Percentiles rank a stretch among this genome's conserved stretches.
Evolutionary conservation across 352 stramenopile species (phyloP).

Genomic region (Blastocystis sp.): DNA sequence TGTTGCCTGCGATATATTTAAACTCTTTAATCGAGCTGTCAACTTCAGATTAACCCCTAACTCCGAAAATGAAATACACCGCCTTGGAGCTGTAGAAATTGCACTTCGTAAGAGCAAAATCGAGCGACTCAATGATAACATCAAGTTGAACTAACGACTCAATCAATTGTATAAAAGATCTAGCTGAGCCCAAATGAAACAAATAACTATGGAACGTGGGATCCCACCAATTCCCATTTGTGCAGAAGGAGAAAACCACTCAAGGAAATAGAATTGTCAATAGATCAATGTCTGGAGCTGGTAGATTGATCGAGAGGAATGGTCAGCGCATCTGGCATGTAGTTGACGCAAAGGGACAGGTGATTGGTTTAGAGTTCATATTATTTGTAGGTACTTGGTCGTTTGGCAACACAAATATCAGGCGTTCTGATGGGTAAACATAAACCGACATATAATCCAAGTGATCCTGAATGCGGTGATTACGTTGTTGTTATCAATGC

Average conservation of each 20-base stretch:
- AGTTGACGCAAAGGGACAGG: slow-evolving; percentile 58
- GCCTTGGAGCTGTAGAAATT: not conserved
- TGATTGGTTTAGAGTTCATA: not conserved
- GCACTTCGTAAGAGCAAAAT: not conserved
- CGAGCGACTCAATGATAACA: too few species aligned
- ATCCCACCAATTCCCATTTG: not conserved
- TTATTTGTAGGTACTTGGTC: slow-evolving; percentile 28
- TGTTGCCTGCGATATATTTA: slow-evolving; percentile 1
- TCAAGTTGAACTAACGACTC: too few species aligned
- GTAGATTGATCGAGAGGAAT: slow-evolving; percentile 25
- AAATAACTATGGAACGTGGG: not conserved
- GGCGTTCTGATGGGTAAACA: slow-evolving; percentile 58
- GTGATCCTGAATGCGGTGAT: slow-evolving; percentile 57
- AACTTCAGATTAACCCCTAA: not conserved
- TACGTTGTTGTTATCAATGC: slow-evolving; percentile 62
- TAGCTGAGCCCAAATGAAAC: too few species aligned
- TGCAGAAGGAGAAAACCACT: not conserved
- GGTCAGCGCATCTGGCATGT: slow-evolving; percentile 51
- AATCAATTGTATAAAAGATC: too few species aligned
- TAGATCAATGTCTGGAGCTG: slow-evolving; percentile 9
- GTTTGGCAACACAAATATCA: slow-evolving; percentile 51
- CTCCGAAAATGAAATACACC: not conserved
- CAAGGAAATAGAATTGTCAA: not conserved
- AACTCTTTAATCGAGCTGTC: not conserved
- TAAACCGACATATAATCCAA: slow-evolving; percentile 56